These are phyloP conservation scores for Apostasia shenzhenica DNA, from an alignment of 106 monocot species.

Conservation along the genomic window DNA sequence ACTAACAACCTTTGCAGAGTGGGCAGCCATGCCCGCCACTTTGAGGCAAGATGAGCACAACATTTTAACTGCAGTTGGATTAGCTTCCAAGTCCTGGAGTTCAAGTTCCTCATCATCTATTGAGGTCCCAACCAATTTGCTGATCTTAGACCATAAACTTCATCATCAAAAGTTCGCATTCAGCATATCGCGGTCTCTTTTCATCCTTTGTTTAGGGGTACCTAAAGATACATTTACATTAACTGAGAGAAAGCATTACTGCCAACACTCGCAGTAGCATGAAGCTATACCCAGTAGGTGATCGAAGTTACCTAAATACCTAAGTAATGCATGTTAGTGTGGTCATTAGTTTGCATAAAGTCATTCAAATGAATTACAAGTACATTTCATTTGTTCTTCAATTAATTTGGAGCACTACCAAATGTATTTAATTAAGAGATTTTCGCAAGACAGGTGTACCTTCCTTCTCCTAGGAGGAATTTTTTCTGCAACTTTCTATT, in stretches of 20 bases:
- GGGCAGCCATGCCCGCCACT: conserved; percentile 65
- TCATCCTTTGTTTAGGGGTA: conserved; percentile 15
- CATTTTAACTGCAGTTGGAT: conserved; percentile 67
- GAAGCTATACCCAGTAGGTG: too few species aligned
- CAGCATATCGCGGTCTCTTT: conserved; percentile 19
- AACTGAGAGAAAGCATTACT: too few species aligned
- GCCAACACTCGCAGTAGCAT: too few species aligned
- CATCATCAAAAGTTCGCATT: conserved; percentile 62
- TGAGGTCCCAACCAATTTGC: conserved; percentile 14
- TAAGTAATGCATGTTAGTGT: too few species aligned
- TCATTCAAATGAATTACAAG: too few species aligned
- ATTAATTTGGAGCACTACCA: too few species aligned
- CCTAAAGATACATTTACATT: conserved; percentile 25
- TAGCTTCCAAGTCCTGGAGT: conserved; percentile 56
- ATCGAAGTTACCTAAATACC: too few species aligned
- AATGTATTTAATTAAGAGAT: too few species aligned
- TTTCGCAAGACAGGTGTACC: conserved; percentile 27
- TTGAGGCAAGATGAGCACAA: conserved; percentile 69
- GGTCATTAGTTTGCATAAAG: too few species aligned
- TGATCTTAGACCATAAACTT: conserved; percentile 16
- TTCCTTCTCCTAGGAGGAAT: conserved; percentile 38
- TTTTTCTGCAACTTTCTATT: conserved; percentile 35
- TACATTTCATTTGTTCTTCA: too few species aligned
- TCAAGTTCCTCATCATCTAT: conserved; percentile 97
- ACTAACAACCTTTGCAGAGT: conserved; percentile 84